Conservation (phyloP, 1,284 basidiomycete genomes). For the Trichosporon inkin region DNA sequence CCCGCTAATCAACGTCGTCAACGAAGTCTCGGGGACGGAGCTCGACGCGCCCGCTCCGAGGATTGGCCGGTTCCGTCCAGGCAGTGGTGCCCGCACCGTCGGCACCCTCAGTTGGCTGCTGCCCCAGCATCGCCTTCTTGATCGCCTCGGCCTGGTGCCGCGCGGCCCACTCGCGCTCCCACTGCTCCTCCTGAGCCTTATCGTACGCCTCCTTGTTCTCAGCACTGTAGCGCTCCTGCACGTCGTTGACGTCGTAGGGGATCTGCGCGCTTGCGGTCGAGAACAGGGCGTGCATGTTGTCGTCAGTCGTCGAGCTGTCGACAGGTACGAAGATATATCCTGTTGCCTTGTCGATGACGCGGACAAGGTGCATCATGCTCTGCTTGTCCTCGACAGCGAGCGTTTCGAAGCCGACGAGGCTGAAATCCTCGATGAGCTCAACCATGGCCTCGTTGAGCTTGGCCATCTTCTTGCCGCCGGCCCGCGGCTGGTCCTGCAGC, state of each 20-base stretch:
- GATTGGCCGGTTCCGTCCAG: not conserved
- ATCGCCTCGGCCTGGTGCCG: slow-evolving; percentile 20
- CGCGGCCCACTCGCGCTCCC: slow-evolving; percentile 49
- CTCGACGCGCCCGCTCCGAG: not conserved
- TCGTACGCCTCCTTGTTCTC: slow-evolving; percentile 74
- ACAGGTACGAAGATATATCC: slow-evolving; percentile 76
- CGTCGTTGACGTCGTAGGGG: slow-evolving; percentile 62
- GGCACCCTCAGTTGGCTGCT: not conserved
- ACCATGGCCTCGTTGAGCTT: slow-evolving; percentile 85
- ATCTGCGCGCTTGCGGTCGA: slow-evolving; percentile 62
- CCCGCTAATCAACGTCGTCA: slow-evolving; percentile 1
- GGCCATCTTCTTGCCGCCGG: slow-evolving; percentile 59
- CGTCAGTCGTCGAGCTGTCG: slow-evolving; percentile 51
- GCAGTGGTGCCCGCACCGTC: not conserved
- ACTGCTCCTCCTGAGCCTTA: slow-evolving; percentile 61
- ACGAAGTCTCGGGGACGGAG: slow-evolving; percentile 1
- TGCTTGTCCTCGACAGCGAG: slow-evolving; percentile 92
- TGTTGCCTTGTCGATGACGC: slow-evolving; percentile 77
- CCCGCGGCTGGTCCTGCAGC: slow-evolving; percentile 58
- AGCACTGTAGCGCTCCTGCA: slow-evolving; percentile 78
- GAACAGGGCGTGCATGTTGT: slow-evolving; percentile 65
- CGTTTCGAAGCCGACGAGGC: slow-evolving; percentile 94
- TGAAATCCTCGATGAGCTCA: slow-evolving; percentile 87
- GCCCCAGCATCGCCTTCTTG: slow-evolving; percentile 1
- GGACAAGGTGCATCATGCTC: slow-evolving; percentile 82